Evolutionary conservation across 306 rosid species (phyloP).

Genomic region (Castanospermum australe): DNA sequence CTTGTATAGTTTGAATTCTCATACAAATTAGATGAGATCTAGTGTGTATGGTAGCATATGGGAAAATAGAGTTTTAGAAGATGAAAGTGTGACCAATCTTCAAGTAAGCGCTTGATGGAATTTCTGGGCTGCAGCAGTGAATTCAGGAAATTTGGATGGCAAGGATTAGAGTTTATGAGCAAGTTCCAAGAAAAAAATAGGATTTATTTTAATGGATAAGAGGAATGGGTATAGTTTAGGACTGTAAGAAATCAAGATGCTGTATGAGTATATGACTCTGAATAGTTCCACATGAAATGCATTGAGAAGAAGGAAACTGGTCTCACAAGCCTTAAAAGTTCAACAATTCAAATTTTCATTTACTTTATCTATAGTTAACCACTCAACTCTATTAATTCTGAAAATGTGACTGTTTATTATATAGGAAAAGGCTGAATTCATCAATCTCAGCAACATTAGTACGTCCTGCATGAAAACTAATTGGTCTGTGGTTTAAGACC

Average conservation of each 20-base stretch:
- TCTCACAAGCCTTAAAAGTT: background rate
- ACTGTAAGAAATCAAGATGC: background rate
- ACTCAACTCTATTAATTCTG: background rate
- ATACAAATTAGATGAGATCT: background rate
- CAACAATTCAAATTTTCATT: background rate
- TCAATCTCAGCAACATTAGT: background rate
- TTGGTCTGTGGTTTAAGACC: background rate
- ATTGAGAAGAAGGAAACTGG: background rate
- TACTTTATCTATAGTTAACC: background rate
- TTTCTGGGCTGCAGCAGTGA: background rate
- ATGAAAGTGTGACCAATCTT: slow-evolving; percentile 5
- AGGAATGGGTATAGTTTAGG: background rate
- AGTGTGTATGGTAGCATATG: background rate
- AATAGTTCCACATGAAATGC: background rate
- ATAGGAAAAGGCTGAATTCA: slow-evolving; percentile 1
- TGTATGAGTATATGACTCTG: background rate
- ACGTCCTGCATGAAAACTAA: background rate
- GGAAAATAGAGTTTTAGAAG: background rate
- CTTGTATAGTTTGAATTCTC: background rate
- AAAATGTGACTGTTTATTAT: background rate
- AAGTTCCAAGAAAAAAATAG: slow-evolving; percentile 2
- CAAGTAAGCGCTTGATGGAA: background rate
- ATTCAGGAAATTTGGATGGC: background rate
- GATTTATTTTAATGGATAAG: background rate
- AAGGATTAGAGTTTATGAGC: background rate